Evolutionary conservation across 805 yeast genomes (phyloP), one percentile per base, ranked within the genome.

Genomic region (Candida multigemmis): DNA sequence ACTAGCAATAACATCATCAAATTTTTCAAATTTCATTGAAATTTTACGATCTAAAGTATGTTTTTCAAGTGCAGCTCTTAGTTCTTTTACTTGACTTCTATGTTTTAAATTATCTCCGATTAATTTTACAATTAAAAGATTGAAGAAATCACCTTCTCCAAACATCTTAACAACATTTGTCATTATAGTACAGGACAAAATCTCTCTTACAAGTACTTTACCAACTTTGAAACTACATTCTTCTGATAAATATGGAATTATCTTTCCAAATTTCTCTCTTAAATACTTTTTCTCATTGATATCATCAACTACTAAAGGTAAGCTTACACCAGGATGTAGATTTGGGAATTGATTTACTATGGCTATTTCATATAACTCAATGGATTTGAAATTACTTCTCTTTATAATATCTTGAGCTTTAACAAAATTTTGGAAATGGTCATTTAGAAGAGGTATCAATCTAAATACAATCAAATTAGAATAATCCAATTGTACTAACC

Each of bases 91-190:
- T 41, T 82, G 84, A 19, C 69, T 69, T 30, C 86, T 59, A 41
- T 84, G 93, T 35, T 74, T 74, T 44, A 87, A 57, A 8, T 79
- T 68, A 16, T 66, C 67, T 3, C 84, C 77, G 2, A 81, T 69
- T 2, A 68, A 47, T 27, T 68, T 67, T 7, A 75, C 74, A 10
- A 85, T 61, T 21, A 64, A 42, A 30, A 73, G 69, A 46, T 87
- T 87, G 71, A 79, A 80, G 33, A 73, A 79, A 45, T 85, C 94
- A 1, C 89, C 72, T 25, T 80, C 87, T 0, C 77, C 53, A 1
- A 79, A 39, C 53, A 78, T 68, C 5, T 56, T 44, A 7, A 84
- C 35, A 0, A 85, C 71, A 29, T 71, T 65, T 14, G 73, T 60
- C 8, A 60, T 33, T 2, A 62, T 42, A 1, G 68, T 60, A 24